These are phyloP conservation scores for Heteromeles arbutifolia DNA, from an alignment of 306 rosid genomes.

Conservation along the genomic window DNA sequence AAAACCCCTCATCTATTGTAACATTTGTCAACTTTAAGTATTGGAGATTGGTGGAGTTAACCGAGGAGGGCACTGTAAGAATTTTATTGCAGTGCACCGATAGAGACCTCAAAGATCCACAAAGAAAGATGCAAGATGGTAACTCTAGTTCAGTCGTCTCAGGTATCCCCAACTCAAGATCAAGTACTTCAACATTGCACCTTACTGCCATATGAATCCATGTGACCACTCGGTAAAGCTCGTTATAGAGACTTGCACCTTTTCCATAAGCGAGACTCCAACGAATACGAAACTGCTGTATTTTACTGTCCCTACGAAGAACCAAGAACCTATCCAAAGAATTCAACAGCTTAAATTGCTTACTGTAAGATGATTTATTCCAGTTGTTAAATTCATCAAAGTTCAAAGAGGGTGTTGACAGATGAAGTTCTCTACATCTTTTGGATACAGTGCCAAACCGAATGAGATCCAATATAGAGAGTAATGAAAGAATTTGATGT, in stretches of 20 bases:
- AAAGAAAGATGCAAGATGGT: neutral
- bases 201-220: constrained; percentile 2
- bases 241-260: neutral
- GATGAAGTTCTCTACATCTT: neutral
- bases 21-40: neutral
- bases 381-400: neutral
- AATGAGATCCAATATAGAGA: neutral
- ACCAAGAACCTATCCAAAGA: constrained; percentile 1
- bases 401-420: neutral
- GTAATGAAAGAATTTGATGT: neutral
- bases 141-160: neutral
- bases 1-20: neutral
- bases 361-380: neutral
- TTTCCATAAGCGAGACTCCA: neutral
- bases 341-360: neutral
- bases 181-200: constrained; percentile 7
- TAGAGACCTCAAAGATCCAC: neutral
- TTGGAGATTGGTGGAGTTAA: neutral
- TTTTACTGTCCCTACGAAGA: neutral
- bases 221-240: neutral
- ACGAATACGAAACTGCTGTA: neutral
- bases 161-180: neutral
- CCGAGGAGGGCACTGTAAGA: neutral
- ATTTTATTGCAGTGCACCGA: neutral
- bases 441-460: neutral